Evolutionary conservation across 2,329 filamentous ascomycete species (phyloP).

Genomic region (Plectosphaerella plurivora): DNA sequence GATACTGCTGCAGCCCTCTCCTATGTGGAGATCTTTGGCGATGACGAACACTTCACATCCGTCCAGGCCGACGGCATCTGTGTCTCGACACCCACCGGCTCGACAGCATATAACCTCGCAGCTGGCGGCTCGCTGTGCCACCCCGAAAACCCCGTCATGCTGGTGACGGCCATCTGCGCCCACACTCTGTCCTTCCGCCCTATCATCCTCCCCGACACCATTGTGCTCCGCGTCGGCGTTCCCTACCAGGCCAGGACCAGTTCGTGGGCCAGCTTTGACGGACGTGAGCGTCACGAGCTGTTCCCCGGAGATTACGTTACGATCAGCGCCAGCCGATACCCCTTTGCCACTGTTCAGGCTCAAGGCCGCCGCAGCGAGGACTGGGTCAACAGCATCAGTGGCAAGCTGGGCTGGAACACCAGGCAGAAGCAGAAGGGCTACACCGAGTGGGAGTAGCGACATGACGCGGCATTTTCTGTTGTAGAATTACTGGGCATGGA

Average conservation of each 20-base stretch:
- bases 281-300: conserved; percentile 80
- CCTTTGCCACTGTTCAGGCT: conserved; percentile 73
- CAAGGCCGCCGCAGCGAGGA: conserved; percentile 67
- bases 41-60: conserved; percentile 93
- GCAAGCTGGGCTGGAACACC: conserved; percentile 78
- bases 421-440: conserved; percentile 69
- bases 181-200: conserved; percentile 93
- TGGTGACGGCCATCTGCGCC: conserved; percentile 90
- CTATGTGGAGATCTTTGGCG: conserved; percentile 85
- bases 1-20: conserved; percentile 65
- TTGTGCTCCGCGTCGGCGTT: conserved; percentile 89
- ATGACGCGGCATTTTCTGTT: no score
- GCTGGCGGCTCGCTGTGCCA: conserved; percentile 94
- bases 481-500: no score
- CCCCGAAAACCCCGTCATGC: conserved; percentile 92
- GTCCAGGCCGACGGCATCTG: conserved; percentile 90
- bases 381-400: conserved; percentile 77
- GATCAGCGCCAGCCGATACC: conserved; percentile 74
- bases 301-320: conserved; percentile 78
- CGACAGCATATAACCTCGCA: conserved; percentile 81
- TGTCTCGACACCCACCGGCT: conserved; percentile 90
- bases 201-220: conserved; percentile 95
- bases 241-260: conserved; percentile 86
- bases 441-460: conserved; percentile 38
- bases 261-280: conserved; percentile 98